Conservation (phyloP, 2,329 filamentous ascomycete genomes). For the Leptographium lundbergii region DNA sequence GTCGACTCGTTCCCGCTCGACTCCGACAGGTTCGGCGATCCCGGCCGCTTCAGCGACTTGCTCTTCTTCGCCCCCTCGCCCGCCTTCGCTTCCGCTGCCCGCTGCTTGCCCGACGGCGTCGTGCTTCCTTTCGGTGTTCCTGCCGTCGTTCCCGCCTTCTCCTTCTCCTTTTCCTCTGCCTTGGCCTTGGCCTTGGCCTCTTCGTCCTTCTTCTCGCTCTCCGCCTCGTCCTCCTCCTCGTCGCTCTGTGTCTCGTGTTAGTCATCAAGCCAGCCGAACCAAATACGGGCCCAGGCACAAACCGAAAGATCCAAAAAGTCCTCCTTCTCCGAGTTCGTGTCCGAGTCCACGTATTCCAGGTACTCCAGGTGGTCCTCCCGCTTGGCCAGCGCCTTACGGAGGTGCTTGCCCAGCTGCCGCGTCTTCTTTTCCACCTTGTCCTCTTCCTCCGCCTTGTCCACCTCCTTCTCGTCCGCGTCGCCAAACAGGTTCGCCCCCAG, state of each 20-base stretch:
- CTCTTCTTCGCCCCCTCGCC: slow-evolving; percentile 38
- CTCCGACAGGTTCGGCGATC: slow-evolving; percentile 79
- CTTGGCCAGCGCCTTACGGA: slow-evolving; percentile 71
- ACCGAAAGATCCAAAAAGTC: slow-evolving; percentile 20
- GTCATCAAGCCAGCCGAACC: neutral
- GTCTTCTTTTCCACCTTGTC: slow-evolving; percentile 52
- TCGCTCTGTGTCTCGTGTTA: neutral
- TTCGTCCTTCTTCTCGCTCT: slow-evolving; percentile 29
- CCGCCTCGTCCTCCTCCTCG: neutral
- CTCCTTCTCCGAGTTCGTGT: slow-evolving; percentile 42
- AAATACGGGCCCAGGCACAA: slow-evolving; percentile 4
- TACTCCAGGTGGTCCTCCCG: slow-evolving; percentile 82
- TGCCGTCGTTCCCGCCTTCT: slow-evolving; percentile 45
- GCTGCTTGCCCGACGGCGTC: slow-evolving; percentile 36
- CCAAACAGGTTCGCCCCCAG: slow-evolving; percentile 78
- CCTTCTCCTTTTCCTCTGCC: slow-evolving; percentile 15
- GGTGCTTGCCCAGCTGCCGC: slow-evolving; percentile 62
- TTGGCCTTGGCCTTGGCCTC: slow-evolving; percentile 14
- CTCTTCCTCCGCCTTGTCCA: slow-evolving; percentile 63
- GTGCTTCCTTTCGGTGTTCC: slow-evolving; percentile 57
- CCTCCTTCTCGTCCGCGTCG: slow-evolving; percentile 53
- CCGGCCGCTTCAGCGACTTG: slow-evolving; percentile 65
- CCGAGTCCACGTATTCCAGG: slow-evolving; percentile 76
- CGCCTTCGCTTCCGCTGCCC: slow-evolving; percentile 27
- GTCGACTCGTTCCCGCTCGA: slow-evolving; percentile 84